phyloP scores from a whole-genome alignment of 352 stramenopile species.

The Globisporangium takayamanum region DNA sequence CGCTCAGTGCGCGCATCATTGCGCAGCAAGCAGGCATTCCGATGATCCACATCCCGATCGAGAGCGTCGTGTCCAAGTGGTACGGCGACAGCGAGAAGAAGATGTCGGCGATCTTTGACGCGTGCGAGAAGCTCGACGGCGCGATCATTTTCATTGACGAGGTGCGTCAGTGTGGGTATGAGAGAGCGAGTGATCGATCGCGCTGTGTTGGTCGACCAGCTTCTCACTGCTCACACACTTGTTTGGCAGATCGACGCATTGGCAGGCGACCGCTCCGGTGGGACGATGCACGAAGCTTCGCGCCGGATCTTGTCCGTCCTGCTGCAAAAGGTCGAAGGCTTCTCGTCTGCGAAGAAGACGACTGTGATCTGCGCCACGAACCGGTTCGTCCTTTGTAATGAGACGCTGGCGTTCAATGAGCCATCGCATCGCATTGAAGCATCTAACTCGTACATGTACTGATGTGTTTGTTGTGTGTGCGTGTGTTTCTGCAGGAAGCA shows the following conservation, averaged over 20 bases:
- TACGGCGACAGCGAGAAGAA: constrained; percentile 95
- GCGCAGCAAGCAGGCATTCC: constrained; percentile 88
- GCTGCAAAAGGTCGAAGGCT: constrained; percentile 90
- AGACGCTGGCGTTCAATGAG: too few species aligned
- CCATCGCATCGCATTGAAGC: too few species aligned
- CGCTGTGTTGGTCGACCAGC: neutral
- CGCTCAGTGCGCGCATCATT: constrained; percentile 91
- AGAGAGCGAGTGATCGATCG: neutral
- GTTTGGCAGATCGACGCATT: constrained; percentile 81
- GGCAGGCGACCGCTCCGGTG: constrained; percentile 80
- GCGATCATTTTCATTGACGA: constrained; percentile 95
- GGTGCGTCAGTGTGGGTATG: constrained; percentile 20
- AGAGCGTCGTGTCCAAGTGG: constrained; percentile 93
- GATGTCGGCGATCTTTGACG: constrained; percentile 92
- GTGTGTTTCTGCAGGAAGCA: constrained; percentile 61
- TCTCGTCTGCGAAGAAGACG: constrained; percentile 89
- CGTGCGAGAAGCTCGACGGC: constrained; percentile 87
- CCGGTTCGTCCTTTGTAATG: constrained; percentile 23
- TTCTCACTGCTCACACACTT: neutral
- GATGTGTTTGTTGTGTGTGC: neutral
- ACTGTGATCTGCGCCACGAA: constrained; percentile 92
- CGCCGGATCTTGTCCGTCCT: constrained; percentile 89
- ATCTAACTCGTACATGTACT: too few species aligned
- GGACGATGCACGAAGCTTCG: constrained; percentile 91
- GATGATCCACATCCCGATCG: constrained; percentile 92